Conservation (phyloP, 2,329 filamentous ascomycete species). For the Alternaria sp. region DNA sequence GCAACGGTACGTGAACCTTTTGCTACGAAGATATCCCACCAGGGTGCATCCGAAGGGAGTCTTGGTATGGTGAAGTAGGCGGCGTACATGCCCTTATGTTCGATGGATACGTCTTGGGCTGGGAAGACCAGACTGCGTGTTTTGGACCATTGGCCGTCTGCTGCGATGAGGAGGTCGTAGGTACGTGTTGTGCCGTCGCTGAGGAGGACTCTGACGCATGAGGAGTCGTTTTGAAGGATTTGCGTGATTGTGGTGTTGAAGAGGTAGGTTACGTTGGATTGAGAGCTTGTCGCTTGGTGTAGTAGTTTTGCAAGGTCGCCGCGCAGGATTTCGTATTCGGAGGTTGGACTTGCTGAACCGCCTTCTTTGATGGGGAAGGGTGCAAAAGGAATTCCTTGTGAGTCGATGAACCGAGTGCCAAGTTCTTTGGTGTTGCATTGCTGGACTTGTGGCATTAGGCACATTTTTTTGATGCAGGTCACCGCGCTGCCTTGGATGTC, state of each 20-base stretch:
- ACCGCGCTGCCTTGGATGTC: neutral
- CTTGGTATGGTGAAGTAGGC: neutral
- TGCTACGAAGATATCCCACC: neutral
- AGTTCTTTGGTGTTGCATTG: neutral
- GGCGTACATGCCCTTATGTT: slow-evolving; percentile 48
- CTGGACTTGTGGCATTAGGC: neutral
- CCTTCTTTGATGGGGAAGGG: neutral
- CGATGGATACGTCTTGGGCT: slow-evolving; percentile 36
- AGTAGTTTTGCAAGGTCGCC: neutral
- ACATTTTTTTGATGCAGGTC: neutral
- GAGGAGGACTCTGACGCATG: neutral
- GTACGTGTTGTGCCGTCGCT: slow-evolving; percentile 51
- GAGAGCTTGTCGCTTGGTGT: neutral
- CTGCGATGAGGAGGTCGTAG: slow-evolving; percentile 62
- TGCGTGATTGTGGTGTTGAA: neutral
- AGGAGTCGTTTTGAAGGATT: neutral
- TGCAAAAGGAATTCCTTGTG: slow-evolving; percentile 35
- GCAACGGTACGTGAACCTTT: neutral
- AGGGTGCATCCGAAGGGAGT: neutral
- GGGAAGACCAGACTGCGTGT: slow-evolving; percentile 42
- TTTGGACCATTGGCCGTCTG: slow-evolving; percentile 62
- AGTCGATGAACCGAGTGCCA: neutral
- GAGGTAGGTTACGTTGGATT: neutral
- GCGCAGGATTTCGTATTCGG: neutral
- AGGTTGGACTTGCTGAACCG: neutral